Evolutionary conservation across 306 rosid genomes (phyloP).

Genomic region (Spatholobus suberectus): DNA sequence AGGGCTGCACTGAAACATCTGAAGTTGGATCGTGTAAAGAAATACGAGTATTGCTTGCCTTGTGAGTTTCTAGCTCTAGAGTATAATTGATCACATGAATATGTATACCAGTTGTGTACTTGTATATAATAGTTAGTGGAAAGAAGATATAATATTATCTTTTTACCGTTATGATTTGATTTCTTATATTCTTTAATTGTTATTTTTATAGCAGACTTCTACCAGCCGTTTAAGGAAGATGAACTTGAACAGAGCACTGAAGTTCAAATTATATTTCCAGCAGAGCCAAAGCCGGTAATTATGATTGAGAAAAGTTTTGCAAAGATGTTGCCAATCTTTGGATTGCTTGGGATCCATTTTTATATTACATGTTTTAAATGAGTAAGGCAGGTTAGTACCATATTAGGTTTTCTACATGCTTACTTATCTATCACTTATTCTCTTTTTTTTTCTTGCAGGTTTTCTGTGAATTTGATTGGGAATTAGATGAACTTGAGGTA

Average conservation of each 20-base stretch:
- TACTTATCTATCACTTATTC: not conserved
- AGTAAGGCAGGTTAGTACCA: not conserved
- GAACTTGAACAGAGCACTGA: constrained; percentile 83
- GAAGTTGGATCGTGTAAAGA: constrained; percentile 80
- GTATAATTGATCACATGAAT: not conserved
- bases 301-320: not conserved
- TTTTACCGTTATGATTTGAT: not conserved
- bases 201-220: constrained; percentile 59
- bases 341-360: constrained; percentile 6
- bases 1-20: constrained; percentile 83
- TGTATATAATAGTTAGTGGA: not conserved
- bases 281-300: constrained; percentile 69
- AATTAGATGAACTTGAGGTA: constrained; percentile 83
- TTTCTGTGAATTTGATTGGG: constrained; percentile 84
- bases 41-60: constrained; percentile 82
- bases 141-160: not conserved
- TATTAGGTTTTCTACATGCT: constrained; percentile 3
- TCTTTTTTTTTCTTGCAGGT: constrained; percentile 53
- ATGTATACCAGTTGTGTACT: not conserved
- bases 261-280: constrained; percentile 70
- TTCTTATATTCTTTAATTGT: not conserved
- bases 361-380: not conserved
- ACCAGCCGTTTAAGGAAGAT: constrained; percentile 80
- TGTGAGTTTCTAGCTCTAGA: constrained; percentile 56
- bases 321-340: not conserved